Base-by-base conservation (phyloP, 2,329 filamentous ascomycete genomes). In the Sporothrix schenckii region DNA sequence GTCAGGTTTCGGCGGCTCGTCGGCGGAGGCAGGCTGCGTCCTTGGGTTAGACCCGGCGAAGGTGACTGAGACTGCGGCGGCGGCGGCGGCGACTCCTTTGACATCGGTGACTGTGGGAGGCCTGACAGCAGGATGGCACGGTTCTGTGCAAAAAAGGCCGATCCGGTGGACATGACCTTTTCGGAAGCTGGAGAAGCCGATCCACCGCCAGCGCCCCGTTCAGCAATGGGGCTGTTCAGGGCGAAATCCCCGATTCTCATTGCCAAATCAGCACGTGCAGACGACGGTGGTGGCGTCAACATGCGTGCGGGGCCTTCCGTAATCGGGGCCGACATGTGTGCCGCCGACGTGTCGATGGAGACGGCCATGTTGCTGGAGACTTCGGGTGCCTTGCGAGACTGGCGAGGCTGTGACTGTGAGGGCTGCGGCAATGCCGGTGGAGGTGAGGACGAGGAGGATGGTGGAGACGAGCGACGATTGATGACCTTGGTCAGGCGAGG, bases 71-170 rank as follows among this genome's bases (percentile, higher is more conserved):
- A 54, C 41, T 61, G 44, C 70, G 54, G 60, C 14, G 68, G 14
- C 14, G 66, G 41, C 10, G 68, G 14, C 10, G 66, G 41, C 14
- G 47, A 52, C 19, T 65, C 58, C 16, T 70, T 67, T 9, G 67
- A 30, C 16, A 52, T n/a, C 24, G 70, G 70, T 3, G 72, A 70
- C 24, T 53, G 66, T 0, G 72, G 54, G 34, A 73, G 69, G 1
- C 72, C 72, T 2, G 71, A 70, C 13, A 73, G 66, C 30, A 73
- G 50, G 21, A 73, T 72, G 68, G 69, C 70, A 5, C 72, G 71
- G 67, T 73, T 74, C 63, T 72, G 70, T 3, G 72, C 70, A 30
- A 65, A 72, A 19, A 73, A 70, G 41, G 70, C 65, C 19, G 50
- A 54, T 10, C 61, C 54, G 19, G 19, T 9, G n/a, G 10, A 27